A percentile compares a stretch with the other conserved stretches of the same genome.
These are phyloP conservation scores for Pseudogymnoascus pannorum DNA, from an alignment of 2,329 filamentous ascomycete species.

Conservation along the genomic window DNA sequence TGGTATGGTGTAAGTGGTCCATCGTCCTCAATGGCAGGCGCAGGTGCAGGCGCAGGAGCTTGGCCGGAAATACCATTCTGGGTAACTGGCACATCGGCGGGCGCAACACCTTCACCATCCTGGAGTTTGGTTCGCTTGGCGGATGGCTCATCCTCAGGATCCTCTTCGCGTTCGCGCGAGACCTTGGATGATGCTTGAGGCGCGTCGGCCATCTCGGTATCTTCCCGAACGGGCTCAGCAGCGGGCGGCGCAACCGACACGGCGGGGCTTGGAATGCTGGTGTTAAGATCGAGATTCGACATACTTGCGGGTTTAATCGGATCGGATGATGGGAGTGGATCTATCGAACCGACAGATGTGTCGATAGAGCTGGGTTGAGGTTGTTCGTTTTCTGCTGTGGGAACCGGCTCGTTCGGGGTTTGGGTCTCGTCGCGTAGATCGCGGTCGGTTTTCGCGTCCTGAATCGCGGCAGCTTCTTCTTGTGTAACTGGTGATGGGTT, in stretches of 20 bases:
- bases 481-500: slow-evolving; percentile 11
- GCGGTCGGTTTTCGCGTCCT: slow-evolving; percentile 8
- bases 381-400: slow-evolving; percentile 8
- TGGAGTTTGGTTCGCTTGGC: slow-evolving; percentile 78
- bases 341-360: not conserved
- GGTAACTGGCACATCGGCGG: slow-evolving; percentile 23
- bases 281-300: slow-evolving; percentile 12
- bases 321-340: not conserved
- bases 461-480: slow-evolving; percentile 11
- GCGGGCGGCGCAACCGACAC: not conserved
- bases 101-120: slow-evolving; percentile 31
- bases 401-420: not conserved
- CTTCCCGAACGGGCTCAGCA: slow-evolving; percentile 13
- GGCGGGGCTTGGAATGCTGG: not conserved
- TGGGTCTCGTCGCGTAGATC: slow-evolving; percentile 7
- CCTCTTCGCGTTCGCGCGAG: slow-evolving; percentile 70
- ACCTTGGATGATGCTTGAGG: slow-evolving; percentile 44
- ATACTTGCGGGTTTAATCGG: slow-evolving; percentile 8
- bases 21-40: slow-evolving; percentile 8
- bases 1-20: slow-evolving; percentile 48
- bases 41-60: not conserved
- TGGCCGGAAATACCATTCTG: slow-evolving; percentile 20
- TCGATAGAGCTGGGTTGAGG: not conserved
- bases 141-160: slow-evolving; percentile 56
- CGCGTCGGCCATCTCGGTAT: slow-evolving; percentile 29